Evolutionary conservation across 768 basidiomycete genomes (phyloP).

Genomic region (Naganishia vaughanmartiniae): DNA sequence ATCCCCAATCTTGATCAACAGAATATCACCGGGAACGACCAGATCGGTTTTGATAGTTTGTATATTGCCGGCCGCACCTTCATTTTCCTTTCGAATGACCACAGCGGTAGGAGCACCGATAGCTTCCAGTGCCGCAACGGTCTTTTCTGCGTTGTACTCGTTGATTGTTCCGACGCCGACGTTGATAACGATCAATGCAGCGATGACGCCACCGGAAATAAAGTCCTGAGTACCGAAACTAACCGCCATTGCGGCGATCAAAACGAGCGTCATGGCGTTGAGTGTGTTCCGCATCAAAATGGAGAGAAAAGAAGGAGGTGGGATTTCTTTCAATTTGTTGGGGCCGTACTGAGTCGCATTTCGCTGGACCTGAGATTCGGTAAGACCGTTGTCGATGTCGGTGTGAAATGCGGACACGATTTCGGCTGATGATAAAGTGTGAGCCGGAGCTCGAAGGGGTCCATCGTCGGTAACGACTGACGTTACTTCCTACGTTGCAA

Average conservation of each 20-base stretch:
- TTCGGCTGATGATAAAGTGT: constrained; percentile 42
- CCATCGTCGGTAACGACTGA: constrained; percentile 1
- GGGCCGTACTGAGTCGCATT: constrained; percentile 44
- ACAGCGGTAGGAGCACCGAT: constrained; percentile 53
- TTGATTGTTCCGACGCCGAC: constrained; percentile 49
- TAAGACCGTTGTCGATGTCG: constrained; percentile 42
- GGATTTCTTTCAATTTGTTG: constrained; percentile 50
- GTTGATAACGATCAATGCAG: constrained; percentile 50
- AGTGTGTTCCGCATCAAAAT: constrained; percentile 49
- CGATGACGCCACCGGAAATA: constrained; percentile 57
- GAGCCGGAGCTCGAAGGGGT: constrained; percentile 32
- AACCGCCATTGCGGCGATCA: constrained; percentile 55
- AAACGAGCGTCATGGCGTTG: constrained; percentile 47
- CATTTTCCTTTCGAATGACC: constrained; percentile 44
- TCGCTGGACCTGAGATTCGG: constrained; percentile 39
- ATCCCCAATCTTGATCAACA: constrained; percentile 54
- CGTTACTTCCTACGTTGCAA: constrained; percentile 55
- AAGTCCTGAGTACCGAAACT: constrained; percentile 61
- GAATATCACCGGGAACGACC: constrained; percentile 55
- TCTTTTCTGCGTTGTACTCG: constrained; percentile 53
- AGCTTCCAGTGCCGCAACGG: constrained; percentile 52
- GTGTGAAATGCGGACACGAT: constrained; percentile 45
- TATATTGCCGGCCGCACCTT: constrained; percentile 31
- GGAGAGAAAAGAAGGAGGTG: constrained; percentile 39
- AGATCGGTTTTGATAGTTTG: constrained; percentile 30